A percentile compares a stretch with the other conserved stretches of the same genome.
Evolutionary conservation across 1,284 basidiomycete species (phyloP).

Genomic region (Trametes sp.): DNA sequence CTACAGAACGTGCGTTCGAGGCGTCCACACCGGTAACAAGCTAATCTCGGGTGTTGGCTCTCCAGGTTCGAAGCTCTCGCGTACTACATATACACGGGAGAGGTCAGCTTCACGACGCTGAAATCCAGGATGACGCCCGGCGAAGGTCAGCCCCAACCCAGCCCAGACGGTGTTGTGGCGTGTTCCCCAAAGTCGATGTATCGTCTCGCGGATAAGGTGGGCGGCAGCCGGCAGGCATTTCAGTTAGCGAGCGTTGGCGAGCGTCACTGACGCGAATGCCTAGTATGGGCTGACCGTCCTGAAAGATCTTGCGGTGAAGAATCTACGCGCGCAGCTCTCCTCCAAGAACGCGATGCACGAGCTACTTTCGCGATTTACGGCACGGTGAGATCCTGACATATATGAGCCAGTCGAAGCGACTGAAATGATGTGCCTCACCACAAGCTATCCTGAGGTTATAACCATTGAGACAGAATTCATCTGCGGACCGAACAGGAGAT

Average conservation of each 20-base stretch:
- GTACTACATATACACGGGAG: background rate
- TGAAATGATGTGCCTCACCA: background rate
- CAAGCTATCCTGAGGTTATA: background rate
- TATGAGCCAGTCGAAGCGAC: background rate
- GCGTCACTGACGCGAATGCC: background rate
- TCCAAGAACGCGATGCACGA: background rate
- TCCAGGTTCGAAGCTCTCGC: background rate
- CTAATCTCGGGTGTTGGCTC: background rate
- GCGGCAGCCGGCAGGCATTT: too few species aligned
- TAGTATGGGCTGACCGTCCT: background rate
- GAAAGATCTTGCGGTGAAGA: slow-evolving; percentile 3
- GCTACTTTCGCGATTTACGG: background rate
- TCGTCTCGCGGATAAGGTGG: slow-evolving; percentile 6
- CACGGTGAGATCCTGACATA: background rate
- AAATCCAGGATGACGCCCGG: too few species aligned
- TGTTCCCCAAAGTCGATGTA: slow-evolving; percentile 10
- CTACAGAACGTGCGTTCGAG: background rate
- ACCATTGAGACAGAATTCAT: background rate
- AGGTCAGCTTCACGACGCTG: background rate
- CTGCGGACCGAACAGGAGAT: background rate
- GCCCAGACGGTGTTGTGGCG: too few species aligned
- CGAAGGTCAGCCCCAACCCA: too few species aligned
- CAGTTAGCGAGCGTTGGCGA: too few species aligned
- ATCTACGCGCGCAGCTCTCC: background rate
- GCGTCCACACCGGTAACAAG: background rate